A percentile compares a stretch with the other conserved stretches of the same genome.
Evolutionary conservation across 352 stramenopile genomes (phyloP).

Genomic region (Globisporangium parvum): DNA sequence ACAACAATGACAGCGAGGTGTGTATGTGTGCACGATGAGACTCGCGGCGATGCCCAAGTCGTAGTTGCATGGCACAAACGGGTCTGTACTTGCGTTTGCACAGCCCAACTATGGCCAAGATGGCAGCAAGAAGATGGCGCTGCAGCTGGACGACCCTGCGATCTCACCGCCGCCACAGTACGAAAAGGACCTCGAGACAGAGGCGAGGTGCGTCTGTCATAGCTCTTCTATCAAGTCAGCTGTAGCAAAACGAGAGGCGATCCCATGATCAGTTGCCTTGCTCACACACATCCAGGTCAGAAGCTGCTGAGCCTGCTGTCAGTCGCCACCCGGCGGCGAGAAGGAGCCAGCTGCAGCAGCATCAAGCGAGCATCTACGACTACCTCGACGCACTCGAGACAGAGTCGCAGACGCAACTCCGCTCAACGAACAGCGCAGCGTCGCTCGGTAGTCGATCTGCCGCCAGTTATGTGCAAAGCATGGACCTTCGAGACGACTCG

Average conservation of each 20-base stretch:
- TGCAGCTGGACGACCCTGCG: constrained; percentile 46
- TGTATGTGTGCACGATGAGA: not conserved
- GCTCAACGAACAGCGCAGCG: constrained; percentile 12
- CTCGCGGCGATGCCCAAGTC: no score
- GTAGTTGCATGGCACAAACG: not conserved
- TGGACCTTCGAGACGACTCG: constrained; percentile 9
- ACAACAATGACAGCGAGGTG: constrained; percentile 19
- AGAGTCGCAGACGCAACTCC: constrained; percentile 46
- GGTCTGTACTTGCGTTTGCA: no score
- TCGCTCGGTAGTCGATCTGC: constrained; percentile 13
- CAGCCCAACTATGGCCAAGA: not conserved
- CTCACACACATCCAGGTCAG: not conserved
- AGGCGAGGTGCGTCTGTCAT: constrained; percentile 19
- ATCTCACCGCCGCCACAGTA: constrained; percentile 29
- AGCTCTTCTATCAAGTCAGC: no score
- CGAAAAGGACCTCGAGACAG: constrained; percentile 20
- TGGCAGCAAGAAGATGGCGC: constrained; percentile 19
- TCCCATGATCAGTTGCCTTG: no score
- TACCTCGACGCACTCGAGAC: constrained; percentile 74
- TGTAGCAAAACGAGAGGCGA: no score
- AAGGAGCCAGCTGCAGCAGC: constrained; percentile 12
- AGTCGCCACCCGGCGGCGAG: constrained; percentile 3
- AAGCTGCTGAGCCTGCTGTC: constrained; percentile 9
- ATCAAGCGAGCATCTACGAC: constrained; percentile 53
- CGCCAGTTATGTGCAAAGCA: constrained; percentile 4